Evolutionary conservation across 2,329 filamentous ascomycete species (phyloP).

Genomic region (Stylonectria norvegica): DNA sequence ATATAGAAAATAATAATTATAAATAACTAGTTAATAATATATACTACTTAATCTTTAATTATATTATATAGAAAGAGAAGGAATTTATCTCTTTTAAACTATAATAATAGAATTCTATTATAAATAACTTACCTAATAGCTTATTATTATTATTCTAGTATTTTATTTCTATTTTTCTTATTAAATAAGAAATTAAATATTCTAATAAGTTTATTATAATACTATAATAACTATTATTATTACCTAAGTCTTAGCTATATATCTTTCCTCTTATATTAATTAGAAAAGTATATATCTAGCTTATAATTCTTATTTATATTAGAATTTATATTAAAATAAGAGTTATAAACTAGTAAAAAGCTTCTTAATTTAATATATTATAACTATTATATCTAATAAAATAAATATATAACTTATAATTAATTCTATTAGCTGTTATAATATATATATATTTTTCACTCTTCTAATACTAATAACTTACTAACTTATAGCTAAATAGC

Average conservation of each 20-base stretch:
- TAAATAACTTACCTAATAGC: not conserved
- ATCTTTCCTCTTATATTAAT: not conserved
- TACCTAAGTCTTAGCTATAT: too few species aligned
- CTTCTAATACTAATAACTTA: not conserved
- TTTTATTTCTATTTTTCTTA: not conserved
- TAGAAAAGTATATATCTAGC: conserved; percentile 5
- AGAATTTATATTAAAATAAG: conserved; percentile 2
- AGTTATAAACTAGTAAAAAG: conserved; percentile 1
- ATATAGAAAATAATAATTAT: conserved; percentile 1
- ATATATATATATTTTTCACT: not conserved
- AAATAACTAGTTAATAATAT: conserved; percentile 1
- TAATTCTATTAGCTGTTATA: not conserved
- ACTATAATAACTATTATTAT: not conserved
- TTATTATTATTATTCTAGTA: not conserved
- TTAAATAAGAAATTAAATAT: not conserved
- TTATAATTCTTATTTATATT: conserved; percentile 8
- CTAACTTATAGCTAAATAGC: not conserved
- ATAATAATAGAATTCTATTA: not conserved
- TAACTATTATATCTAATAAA: not conserved
- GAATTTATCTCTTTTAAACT: not conserved
- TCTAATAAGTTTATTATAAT: not conserved
- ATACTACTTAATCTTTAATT: not conserved
- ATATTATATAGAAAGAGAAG: not conserved
- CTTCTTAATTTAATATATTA: not conserved
- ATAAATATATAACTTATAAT: conserved; percentile 2